Percentiles rank a stretch among this genome's conserved stretches.
These are phyloP conservation scores for Pestalotiopsis sp. DNA, from an alignment of 2,329 filamentous ascomycete species.

Conservation along the genomic window DNA sequence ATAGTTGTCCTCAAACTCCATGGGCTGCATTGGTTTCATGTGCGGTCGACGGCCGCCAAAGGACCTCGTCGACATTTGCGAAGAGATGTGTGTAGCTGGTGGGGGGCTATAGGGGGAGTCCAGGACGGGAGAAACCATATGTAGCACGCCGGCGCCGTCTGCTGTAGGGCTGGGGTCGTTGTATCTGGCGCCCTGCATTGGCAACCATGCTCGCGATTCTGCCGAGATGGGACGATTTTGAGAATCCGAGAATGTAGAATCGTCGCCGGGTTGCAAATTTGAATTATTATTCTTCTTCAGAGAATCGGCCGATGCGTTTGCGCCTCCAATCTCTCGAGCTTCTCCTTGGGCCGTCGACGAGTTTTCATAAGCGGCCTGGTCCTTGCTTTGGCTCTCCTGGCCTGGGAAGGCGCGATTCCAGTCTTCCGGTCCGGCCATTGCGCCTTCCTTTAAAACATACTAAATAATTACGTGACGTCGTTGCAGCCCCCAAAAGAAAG, in stretches of 20 bases:
- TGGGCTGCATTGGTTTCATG: slow-evolving; percentile 16
- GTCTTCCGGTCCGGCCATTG: not conserved
- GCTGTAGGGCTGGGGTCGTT: slow-evolving; percentile 1
- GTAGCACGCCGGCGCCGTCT: slow-evolving; percentile 1
- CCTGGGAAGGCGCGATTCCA: not conserved
- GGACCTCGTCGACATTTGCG: slow-evolving; percentile 2
- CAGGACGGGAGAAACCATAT: slow-evolving; percentile 8
- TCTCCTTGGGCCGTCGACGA: not conserved
- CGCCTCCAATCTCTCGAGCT: not conserved
- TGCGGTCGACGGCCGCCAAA: slow-evolving; percentile 14
- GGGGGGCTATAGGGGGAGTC: slow-evolving; percentile 11
- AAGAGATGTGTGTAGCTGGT: slow-evolving; percentile 6
- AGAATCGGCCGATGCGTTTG: slow-evolving; percentile 5
- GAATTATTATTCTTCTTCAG: not conserved
- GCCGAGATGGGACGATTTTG: slow-evolving; percentile 15
- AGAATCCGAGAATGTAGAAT: not conserved
- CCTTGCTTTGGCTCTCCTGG: not conserved
- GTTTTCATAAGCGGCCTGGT: not conserved
- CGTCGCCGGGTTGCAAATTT: not conserved
- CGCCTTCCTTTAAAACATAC: not conserved
- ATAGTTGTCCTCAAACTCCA: slow-evolving; percentile 23
- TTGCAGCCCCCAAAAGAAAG: not conserved
- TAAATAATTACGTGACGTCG: not conserved
- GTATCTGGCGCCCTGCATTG: slow-evolving; percentile 9
- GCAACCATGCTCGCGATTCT: slow-evolving; percentile 19